Evolutionary conservation across 2,329 filamentous ascomycete genomes (phyloP).

Genomic region (Fonsecaea multimorphosa): DNA sequence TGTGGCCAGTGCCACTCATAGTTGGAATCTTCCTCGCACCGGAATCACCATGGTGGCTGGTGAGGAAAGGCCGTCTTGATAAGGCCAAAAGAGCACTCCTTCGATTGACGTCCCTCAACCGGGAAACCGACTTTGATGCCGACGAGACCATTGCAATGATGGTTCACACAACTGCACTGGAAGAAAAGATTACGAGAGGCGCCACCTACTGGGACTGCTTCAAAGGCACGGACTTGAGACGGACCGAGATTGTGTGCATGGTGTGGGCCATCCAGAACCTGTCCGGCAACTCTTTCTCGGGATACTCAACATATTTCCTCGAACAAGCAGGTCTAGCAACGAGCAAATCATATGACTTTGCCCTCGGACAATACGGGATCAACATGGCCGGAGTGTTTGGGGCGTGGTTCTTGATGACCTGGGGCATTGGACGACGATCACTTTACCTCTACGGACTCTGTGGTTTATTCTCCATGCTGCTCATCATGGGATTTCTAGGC

Average conservation of each 20-base stretch:
- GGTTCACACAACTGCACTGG: slow-evolving; percentile 83
- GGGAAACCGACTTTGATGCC: slow-evolving; percentile 74
- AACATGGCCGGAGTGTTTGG: slow-evolving; percentile 74
- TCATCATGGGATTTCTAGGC: slow-evolving; percentile 83
- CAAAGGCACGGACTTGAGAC: slow-evolving; percentile 74
- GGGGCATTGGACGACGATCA: slow-evolving; percentile 74
- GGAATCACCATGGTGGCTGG: slow-evolving; percentile 60
- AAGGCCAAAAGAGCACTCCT: slow-evolving; percentile 54
- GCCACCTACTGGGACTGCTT: slow-evolving; percentile 84
- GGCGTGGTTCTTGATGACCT: slow-evolving; percentile 79
- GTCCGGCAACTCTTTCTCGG: slow-evolving; percentile 68
- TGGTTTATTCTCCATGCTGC: slow-evolving; percentile 74
- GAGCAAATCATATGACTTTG: slow-evolving; percentile 49
- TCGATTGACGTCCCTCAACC: slow-evolving; percentile 53
- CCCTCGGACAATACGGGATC: slow-evolving; percentile 50
- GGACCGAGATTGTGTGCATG: slow-evolving; percentile 75
- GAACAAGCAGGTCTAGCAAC: slow-evolving; percentile 49
- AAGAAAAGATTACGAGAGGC: slow-evolving; percentile 74
- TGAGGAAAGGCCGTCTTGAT: slow-evolving; percentile 53
- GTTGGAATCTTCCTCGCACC: slow-evolving; percentile 56
- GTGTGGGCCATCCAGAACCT: slow-evolving; percentile 71
- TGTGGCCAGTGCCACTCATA: slow-evolving; percentile 59
- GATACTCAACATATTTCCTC: slow-evolving; percentile 62
- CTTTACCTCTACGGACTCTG: slow-evolving; percentile 79
- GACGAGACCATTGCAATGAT: slow-evolving; percentile 92